Base-by-base conservation (phyloP, 345 rosid genomes). In the Heritiera fomes region DNA sequence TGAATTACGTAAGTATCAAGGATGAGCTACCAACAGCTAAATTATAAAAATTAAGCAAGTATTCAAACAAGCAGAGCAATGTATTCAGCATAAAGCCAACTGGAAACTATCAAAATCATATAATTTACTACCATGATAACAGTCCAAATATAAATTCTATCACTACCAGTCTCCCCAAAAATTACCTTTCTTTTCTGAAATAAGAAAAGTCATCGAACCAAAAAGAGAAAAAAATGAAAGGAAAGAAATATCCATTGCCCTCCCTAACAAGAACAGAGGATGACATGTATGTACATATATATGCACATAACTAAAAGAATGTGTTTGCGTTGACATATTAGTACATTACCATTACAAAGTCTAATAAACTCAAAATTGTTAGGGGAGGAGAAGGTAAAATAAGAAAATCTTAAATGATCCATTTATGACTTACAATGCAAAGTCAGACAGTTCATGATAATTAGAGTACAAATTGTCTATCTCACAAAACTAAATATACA, bases 91-190 rank as follows among this genome's bases (percentile, higher is more conserved):
- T 71, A 71, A 71, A 56, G 62, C 30, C 3, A 71, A 30, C 41
- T 30, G n/a, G 56, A 30, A 28, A 13, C 56, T 23, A 49, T 71
- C 43, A 71, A 71, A 71, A 49, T 71, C 60, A 70, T 47, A 46
- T 46, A 17, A 15, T 69, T 45, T 46, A 70, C 41, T 49, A 49
- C 28, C 15, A 28, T 15, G 11, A 61, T 28, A 61, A 11, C 65
- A 28, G 40, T 69, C 71, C 23, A 69, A 69, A 69, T 46, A 68
- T 6, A 45, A 46, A 69, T 2, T 7, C 38, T 47, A 46, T 28
- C 8, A 23, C 10, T 46, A 70, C 6, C 40, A 14, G 40, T 49
- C 40, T 70, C n/a, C 40, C 73, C n/a, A 69, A 43, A 43, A 43
- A 8, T 0, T 11, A 15, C 50, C 46, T 11, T 46, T 65, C 38